These are phyloP conservation scores for Sporobolomyces roseus DNA, from an alignment of 768 basidiomycete genomes.

Conservation along the genomic window DNA sequence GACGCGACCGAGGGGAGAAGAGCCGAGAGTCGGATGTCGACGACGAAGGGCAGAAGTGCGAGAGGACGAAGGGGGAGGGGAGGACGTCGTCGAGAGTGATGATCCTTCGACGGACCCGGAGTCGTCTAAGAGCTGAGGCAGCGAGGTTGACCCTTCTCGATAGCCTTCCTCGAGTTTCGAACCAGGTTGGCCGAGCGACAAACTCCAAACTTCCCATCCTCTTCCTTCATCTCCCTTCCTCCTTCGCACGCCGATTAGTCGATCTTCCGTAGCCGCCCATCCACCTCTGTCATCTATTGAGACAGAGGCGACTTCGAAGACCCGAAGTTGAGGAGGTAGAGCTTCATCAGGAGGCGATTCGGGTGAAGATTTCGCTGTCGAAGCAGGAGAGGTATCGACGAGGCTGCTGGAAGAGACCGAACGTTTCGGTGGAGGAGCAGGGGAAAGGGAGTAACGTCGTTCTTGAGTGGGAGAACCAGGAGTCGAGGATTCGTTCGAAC, in stretches of 20 bases:
- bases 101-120: background rate
- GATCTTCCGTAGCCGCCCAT: constrained; percentile 63
- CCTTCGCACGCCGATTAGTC: constrained; percentile 61
- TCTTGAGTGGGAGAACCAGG: background rate
- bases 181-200: background rate
- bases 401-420: constrained; percentile 51
- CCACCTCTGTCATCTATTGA: constrained; percentile 60
- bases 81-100: background rate
- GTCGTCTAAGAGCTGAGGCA: background rate
- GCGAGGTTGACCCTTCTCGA: constrained; percentile 5
- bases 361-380: background rate
- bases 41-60: background rate
- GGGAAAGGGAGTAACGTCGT: constrained; percentile 50
- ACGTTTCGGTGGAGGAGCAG: constrained; percentile 19
- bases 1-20: background rate
- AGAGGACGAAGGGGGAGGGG: background rate
- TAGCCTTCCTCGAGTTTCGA: constrained; percentile 1
- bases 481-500: constrained; percentile 37
- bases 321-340: constrained; percentile 42
- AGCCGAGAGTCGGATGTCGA: background rate
- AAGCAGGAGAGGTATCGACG: constrained; percentile 46
- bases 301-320: constrained; percentile 52
- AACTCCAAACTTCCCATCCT: constrained; percentile 34
- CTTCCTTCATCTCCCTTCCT: background rate
- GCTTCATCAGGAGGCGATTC: constrained; percentile 42